Evolutionary conservation across 176 grass and related monocot genomes (phyloP), one percentile per base, ranked within the genome.

Genomic region (Luzula sylvatica): DNA sequence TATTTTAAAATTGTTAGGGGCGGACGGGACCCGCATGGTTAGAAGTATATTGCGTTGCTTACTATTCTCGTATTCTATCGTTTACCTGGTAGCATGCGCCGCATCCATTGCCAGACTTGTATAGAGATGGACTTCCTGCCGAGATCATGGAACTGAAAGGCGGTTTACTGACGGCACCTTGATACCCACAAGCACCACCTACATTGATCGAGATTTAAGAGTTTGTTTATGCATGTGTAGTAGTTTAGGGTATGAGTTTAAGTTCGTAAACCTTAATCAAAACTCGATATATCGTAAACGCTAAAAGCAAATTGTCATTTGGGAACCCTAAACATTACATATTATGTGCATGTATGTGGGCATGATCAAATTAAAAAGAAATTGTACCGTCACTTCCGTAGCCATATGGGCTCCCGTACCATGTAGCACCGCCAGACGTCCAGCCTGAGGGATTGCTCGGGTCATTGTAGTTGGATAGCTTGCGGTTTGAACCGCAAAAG

Each of bases 181-280:
- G 60, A 53, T 89, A 96, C n/a, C 90, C 90, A 39, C 90, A 96
- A 40, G 77, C 90, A 23, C 90, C 84, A 23, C 92, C 85, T 96
- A 75, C 53, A 43, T 26, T 7, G 32, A n/a, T n/a, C 5, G 8
- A 63, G 3, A 15, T 61, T 29, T 18, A 38, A 7, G n/a, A 3
- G 5, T 38, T 23, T 20, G 30, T 24, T 4, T 1, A 22, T 59
- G 40, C 1, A 43, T 59, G 24, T 3, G 7, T 16, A 5, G n/a
- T n/a, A n/a, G n/a, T n/a, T n/a, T n/a, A n/a, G n/a, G n/a, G n/a
- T n/a, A n/a, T n/a, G n/a, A n/a, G n/a, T n/a, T n/a, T 9, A 0
- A 8, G 54, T 11, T 1, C 20, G 23, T 30, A 41, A 20, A 41
- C 3, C 8, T 3, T 19, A 47, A 44, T 43, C n/a, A 40, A 15